Evolutionary conservation across 768 basidiomycete species (phyloP), one percentile per base, ranked within the genome.

Genomic region (Trametes maxima): DNA sequence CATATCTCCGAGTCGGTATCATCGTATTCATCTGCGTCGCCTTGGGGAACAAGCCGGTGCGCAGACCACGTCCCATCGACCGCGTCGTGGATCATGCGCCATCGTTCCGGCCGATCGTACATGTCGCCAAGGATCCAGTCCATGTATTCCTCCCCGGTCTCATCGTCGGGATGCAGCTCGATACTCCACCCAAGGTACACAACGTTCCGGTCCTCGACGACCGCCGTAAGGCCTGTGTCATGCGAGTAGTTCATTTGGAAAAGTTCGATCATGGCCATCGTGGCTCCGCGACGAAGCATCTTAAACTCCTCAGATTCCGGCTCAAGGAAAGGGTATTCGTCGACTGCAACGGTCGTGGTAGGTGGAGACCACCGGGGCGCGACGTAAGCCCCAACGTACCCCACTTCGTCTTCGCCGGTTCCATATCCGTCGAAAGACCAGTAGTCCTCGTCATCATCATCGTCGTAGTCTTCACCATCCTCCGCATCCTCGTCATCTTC

Each of bases 181-280:
- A 90, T 79, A 64, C 89, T 90, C 87, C 87, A 91, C 5, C 89
- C 89, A 5, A 91, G 77, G 63, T 78, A 86, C 10, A 90, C 68
- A 25, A 80, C 76, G 67, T 79, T 75, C 16, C 68, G 73, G 24
- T 75, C 70, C 28, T 77, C 71, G 25, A 75, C 69, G 24, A 70
- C 52, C 11, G 82, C 82, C 19, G 81, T 65, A 42, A 90, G 75
- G 3, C 88, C 88, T 14, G 76, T 73, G n/a, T 69, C 60, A 65
- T 86, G 86, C 0, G 69, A 67, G 69, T 90, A 90, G 22, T 74
- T 70, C 75, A 90, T 80, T 7, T 79, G 73, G 62, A 80, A 88
- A 21, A 74, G 72, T 33, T 79, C 75, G 42, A 88, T 76, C 86
- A 90, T 87, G 39, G 76, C 78, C 50, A 77, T 62, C 1, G 84